phyloP scores from a whole-genome alignment of 768 basidiomycete genomes.

The Auriscalpium microsporum region DNA sequence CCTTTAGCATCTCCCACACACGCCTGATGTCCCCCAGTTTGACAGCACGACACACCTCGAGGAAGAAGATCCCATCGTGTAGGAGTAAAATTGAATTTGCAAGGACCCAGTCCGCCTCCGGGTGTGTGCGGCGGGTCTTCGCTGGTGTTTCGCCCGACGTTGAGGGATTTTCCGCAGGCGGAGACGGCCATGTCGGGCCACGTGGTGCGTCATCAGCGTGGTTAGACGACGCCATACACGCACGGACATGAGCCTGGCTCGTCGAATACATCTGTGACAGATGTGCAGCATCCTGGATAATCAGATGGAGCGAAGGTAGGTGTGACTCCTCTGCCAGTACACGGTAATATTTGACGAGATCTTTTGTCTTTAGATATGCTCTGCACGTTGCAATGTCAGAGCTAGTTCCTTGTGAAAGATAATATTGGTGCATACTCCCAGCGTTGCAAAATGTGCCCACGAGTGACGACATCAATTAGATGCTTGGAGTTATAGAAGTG shows the following conservation, averaged over 20 bases:
- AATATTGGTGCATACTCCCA: background rate
- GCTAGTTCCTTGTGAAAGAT: background rate
- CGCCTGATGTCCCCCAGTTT: background rate
- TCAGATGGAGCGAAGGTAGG: background rate
- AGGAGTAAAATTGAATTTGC: constrained; percentile 5
- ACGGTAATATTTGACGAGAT: background rate
- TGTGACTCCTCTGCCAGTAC: background rate
- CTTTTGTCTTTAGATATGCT: background rate
- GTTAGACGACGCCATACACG: too few relatives aligned
- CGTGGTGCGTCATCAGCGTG: too few relatives aligned
- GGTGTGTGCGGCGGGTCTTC: background rate
- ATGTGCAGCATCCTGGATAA: background rate
- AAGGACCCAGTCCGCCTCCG: background rate
- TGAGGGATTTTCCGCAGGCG: too few relatives aligned
- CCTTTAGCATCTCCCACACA: constrained; percentile 4
- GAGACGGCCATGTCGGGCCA: too few relatives aligned
- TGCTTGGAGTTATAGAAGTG: too few relatives aligned
- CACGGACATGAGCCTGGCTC: background rate
- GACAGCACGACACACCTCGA: background rate
- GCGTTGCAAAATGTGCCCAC: too few relatives aligned
- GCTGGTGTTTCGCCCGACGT: background rate
- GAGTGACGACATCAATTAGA: too few relatives aligned
- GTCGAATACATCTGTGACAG: background rate
- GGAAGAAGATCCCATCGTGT: constrained; percentile 1
- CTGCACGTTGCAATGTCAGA: background rate